Conservation (phyloP, 108 stramenopile species). For the Nitzschia sp. region DNA sequence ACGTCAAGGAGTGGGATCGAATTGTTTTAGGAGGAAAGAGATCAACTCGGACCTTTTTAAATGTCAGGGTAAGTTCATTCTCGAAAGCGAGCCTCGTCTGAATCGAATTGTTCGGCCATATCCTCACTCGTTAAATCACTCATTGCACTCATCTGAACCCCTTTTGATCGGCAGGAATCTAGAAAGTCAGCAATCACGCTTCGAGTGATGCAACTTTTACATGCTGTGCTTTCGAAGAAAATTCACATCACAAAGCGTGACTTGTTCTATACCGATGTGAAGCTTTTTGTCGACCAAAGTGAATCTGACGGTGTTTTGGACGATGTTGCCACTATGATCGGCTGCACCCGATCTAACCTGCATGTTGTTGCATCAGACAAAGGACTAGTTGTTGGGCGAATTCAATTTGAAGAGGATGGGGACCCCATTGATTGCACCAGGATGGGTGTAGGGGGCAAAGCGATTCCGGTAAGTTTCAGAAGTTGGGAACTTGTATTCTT, state of each 20-base stretch:
- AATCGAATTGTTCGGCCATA: neutral
- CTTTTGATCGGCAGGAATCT: constrained; percentile 68
- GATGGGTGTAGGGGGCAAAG: constrained; percentile 96
- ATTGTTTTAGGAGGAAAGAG: constrained; percentile 77
- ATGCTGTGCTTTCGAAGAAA: constrained; percentile 85
- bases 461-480: too few relatives aligned
- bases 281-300: constrained; percentile 93
- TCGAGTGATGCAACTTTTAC: constrained; percentile 92
- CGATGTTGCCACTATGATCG: constrained; percentile 95
- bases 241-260: constrained; percentile 99
- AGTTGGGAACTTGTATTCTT: too few relatives aligned
- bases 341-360: constrained; percentile 94
- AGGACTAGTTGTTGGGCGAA: constrained; percentile 95
- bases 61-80: constrained; percentile 46
- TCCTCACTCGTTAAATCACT: neutral
- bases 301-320: constrained; percentile 95
- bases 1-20: constrained; percentile 91
- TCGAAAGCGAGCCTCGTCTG: constrained; percentile 11
- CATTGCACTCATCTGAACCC: neutral
- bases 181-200: constrained; percentile 95
- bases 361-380: constrained; percentile 98
- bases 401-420: constrained; percentile 90
- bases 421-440: constrained; percentile 95
- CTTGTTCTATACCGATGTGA: constrained; percentile 98
- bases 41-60: constrained; percentile 66